Base-by-base conservation (phyloP, 768 basidiomycete genomes). In the Boletus reticuloceps region DNA sequence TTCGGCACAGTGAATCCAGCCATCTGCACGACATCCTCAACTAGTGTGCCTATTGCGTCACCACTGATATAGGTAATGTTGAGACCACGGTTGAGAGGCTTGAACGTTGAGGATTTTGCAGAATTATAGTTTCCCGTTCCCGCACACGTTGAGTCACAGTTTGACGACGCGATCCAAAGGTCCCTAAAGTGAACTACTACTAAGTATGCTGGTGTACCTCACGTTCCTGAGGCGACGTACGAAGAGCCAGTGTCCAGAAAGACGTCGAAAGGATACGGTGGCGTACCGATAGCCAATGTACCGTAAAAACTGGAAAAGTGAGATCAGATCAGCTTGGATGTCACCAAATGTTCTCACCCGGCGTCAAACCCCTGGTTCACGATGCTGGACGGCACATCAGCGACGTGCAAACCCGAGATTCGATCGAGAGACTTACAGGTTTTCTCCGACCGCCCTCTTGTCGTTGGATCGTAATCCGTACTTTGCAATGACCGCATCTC, bases 1-100 rank as follows among this genome's bases (percentile, higher is more conserved):
- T 69, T 60, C 6, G 59, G 43, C 20, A 91, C 68, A 1, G 76
- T 75, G 63, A 91, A 91, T 7, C 79, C 79, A 13, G 82, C 86
- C 81, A 94, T 81, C 43, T 70, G 65, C n/a, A 93, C 88, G n/a
- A 78, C 82, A 45, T 94, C 92, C 51, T 71, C 50, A 0, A 72
- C 79, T 2, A 89, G 63, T 1, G 65, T 63, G 5, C 83, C 83
- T 17, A 53, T 58, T 1, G 79, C 83, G 8, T 65, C 57, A 7
- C 81, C 83, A 36, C 70, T 76, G 17, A 78, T 79, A 55, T 82
- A 82, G 13, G 67, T 71, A 52, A 81, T 72, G 5, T 50, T 47
- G 61, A 82, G 81, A 5, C 55, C 19, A 3, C 50, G 63, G 6
- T 65, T 60, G 8, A 72, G 64, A 10, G 69, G 69, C 31, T 67